Evolutionary conservation across 768 basidiomycete genomes (phyloP).

Genomic region (Roridomyces roridus): DNA sequence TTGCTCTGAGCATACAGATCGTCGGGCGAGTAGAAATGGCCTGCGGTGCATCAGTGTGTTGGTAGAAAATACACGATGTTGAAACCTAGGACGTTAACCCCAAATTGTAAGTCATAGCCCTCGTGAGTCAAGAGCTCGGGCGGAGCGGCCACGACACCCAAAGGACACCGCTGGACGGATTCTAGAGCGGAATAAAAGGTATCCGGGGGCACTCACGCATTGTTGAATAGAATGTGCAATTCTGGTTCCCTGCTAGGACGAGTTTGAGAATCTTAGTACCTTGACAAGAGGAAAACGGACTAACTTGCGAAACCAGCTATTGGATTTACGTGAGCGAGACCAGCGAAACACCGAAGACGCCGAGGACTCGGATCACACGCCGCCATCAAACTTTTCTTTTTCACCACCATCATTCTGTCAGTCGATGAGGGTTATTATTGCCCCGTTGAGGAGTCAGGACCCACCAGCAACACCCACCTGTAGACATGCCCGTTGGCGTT

Average conservation of each 20-base stretch:
- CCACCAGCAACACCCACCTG: too few relatives aligned
- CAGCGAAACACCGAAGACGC: too few relatives aligned
- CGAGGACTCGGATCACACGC: too few relatives aligned
- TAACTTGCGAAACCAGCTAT: not conserved
- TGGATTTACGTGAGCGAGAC: too few relatives aligned
- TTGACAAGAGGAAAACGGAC: not conserved
- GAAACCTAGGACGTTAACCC: slow-evolving; percentile 1
- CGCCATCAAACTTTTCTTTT: too few relatives aligned
- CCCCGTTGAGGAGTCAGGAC: too few relatives aligned
- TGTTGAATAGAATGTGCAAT: slow-evolving; percentile 5
- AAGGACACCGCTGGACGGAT: not conserved
- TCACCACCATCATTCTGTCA: too few relatives aligned
- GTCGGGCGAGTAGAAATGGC: slow-evolving; percentile 3
- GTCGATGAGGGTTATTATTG: too few relatives aligned
- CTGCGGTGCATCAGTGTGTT: too few relatives aligned
- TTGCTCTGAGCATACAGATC: slow-evolving; percentile 7
- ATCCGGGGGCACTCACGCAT: not conserved
- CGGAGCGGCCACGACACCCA: slow-evolving; percentile 6
- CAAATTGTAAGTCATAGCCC: slow-evolving; percentile 1
- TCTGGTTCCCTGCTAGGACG: not conserved
- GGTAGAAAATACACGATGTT: too few relatives aligned
- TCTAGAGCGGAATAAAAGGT: not conserved
- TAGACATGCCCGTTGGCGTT: too few relatives aligned
- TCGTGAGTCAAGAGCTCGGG: too few relatives aligned
- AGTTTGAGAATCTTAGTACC: not conserved